phyloP scores from a whole-genome alignment of 805 yeast species.

The Sugiyamaella qingdaonensis region DNA sequence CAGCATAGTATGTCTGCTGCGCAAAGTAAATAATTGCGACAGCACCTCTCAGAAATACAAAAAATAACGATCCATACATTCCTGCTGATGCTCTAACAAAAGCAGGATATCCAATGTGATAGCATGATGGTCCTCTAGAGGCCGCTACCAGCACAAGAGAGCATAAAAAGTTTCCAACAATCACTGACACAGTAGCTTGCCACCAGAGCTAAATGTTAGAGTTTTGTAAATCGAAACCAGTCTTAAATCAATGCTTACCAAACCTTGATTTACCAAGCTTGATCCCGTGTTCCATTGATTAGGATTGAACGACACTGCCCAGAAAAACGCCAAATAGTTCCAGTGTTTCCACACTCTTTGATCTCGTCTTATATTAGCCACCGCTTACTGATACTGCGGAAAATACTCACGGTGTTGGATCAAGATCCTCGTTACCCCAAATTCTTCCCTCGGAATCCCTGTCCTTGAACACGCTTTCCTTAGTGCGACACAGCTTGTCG shows the following conservation, averaged over 20 bases:
- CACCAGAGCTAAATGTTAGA: background rate
- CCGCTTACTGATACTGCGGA: too few species aligned
- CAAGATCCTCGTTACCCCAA: conserved; percentile 1
- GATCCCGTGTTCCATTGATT: conserved; percentile 1
- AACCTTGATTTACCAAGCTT: conserved; percentile 1
- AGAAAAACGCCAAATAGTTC: conserved; percentile 1
- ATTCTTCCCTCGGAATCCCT: background rate
- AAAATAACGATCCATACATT: conserved; percentile 10
- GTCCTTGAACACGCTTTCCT: background rate
- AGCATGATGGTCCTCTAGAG: conserved; percentile 1
- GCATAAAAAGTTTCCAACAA: background rate
- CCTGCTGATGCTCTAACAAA: conserved; percentile 18
- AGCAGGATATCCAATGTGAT: conserved; percentile 20
- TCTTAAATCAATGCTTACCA: background rate
- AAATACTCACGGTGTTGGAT: conserved; percentile 1
- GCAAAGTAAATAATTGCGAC: background rate
- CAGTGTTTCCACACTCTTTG: conserved; percentile 1
- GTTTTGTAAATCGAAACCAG: background rate
- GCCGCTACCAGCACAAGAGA: background rate
- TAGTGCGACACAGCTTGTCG: conserved; percentile 1
- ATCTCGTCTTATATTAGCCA: background rate
- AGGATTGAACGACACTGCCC: conserved; percentile 2
- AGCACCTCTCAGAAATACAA: background rate
- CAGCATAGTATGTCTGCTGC: conserved; percentile 1
- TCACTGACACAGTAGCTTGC: conserved; percentile 1